These are phyloP conservation scores for Hortaea sp. DNA, from an alignment of 2,329 filamentous ascomycete genomes.

Conservation along the genomic window DNA sequence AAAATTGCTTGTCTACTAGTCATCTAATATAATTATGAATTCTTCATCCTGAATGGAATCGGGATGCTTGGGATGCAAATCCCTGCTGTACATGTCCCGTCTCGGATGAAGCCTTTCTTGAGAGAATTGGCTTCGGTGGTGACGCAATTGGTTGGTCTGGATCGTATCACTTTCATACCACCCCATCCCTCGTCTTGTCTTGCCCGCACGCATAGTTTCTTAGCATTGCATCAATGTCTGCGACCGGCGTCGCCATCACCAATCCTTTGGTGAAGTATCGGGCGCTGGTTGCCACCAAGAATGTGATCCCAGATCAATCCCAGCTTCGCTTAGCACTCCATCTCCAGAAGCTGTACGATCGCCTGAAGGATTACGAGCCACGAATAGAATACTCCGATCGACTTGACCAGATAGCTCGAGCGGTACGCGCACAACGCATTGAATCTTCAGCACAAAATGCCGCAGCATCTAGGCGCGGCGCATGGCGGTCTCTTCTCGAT, in stretches of 20 bases:
- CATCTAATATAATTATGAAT: too few species aligned
- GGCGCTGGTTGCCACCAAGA: constrained; percentile 55
- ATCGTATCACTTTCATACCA: background rate
- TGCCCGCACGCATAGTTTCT: background rate
- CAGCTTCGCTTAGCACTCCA: constrained; percentile 49
- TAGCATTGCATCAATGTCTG: background rate
- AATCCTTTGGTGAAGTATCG: constrained; percentile 72
- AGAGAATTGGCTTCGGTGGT: background rate
- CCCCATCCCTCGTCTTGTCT: background rate
- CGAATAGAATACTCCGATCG: constrained; percentile 57
- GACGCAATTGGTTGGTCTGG: background rate
- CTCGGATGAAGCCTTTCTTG: too few species aligned
- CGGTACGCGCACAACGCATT: constrained; percentile 22
- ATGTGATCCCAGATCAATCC: constrained; percentile 55
- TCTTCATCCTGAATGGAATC: too few species aligned
- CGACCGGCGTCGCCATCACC: constrained; percentile 37
- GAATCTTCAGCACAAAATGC: constrained; percentile 4
- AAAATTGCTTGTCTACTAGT: too few species aligned
- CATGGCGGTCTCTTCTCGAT: constrained; percentile 45
- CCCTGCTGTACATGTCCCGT: too few species aligned
- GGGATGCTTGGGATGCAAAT: too few species aligned
- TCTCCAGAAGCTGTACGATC: constrained; percentile 64
- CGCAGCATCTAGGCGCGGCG: constrained; percentile 26
- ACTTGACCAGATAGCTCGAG: constrained; percentile 49
- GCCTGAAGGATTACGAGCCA: constrained; percentile 70